phyloP scores from a whole-genome alignment of 805 yeast species.

The Maudiozyma bulderi region DNA sequence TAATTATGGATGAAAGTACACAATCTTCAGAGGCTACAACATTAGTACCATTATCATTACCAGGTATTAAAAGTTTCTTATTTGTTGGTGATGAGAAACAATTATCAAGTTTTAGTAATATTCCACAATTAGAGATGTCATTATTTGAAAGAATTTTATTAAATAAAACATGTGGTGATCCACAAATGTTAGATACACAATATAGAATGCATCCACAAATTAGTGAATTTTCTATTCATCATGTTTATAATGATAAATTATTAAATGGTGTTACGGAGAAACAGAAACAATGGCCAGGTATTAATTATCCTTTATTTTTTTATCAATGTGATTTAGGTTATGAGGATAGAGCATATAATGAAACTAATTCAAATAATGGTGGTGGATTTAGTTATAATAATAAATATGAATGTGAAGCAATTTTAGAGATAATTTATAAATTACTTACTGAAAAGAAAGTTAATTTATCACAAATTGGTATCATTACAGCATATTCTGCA shows the following conservation, averaged over 20 bases:
- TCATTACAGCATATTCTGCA: slow-evolving; percentile 70
- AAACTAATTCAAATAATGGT: slow-evolving; percentile 30
- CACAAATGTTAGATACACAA: slow-evolving; percentile 62
- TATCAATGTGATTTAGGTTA: slow-evolving; percentile 41
- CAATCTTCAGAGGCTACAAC: slow-evolving; percentile 69
- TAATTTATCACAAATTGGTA: slow-evolving; percentile 43
- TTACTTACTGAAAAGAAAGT: slow-evolving; percentile 48
- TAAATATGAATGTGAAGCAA: slow-evolving; percentile 40
- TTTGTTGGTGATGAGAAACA: slow-evolving; percentile 74
- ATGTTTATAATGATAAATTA: slow-evolving; percentile 41
- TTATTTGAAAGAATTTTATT: slow-evolving; percentile 56
- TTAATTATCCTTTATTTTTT: slow-evolving; percentile 53
- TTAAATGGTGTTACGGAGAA: slow-evolving; percentile 50
- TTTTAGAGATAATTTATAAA: slow-evolving; percentile 39
- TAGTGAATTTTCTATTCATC: slow-evolving; percentile 47
- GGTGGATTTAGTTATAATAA: slow-evolving; percentile 55
- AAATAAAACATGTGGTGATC: slow-evolving; percentile 50
- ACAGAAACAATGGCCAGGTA: slow-evolving; percentile 38
- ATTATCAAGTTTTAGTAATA: slow-evolving; percentile 59
- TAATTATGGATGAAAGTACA: slow-evolving; percentile 72
- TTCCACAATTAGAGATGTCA: slow-evolving; percentile 56
- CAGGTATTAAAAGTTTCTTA: slow-evolving; percentile 55
- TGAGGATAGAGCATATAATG: slow-evolving; percentile 42
- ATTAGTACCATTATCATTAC: slow-evolving; percentile 59
- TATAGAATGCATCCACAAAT: slow-evolving; percentile 61